Evolutionary conservation across 1,284 basidiomycete genomes (phyloP), one percentile per base, ranked within the genome.

Genomic region (Waitea zeae): DNA sequence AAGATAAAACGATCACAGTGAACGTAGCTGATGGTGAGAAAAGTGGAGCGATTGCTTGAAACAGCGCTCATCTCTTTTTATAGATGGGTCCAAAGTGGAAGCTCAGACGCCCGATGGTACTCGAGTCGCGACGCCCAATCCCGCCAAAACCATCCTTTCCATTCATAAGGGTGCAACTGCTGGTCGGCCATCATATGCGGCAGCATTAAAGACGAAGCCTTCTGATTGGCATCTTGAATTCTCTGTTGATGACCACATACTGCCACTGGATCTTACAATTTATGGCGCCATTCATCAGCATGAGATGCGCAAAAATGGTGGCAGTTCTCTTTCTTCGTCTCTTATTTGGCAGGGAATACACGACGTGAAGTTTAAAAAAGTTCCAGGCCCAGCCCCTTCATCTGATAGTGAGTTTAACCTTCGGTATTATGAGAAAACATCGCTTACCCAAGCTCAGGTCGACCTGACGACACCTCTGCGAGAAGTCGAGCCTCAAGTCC

Each of bases 201-300:
- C 89, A 1, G 92, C 90, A 3, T 63, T 96, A 41, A 96, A 93
- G 57, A 62, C 87, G 2, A 84, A 87, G 48, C 87, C 90, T 1
- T 72, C 69, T 15, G 92, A 98, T 48, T 99, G 90, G 88, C 92
- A 98, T 51, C 69, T 98, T 32, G 83, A 92, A 51, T 98, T 99
- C 53, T 80, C 72, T 13, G 80, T 97, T 67, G 86, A 88, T 45
- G 88, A 84, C 38, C 73, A 86, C 39, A 58, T 71, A 12, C 58
- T 98, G 17, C 76, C 79, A 0, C 58, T 93, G 40, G 82, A 90
- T 49, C 68, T 93, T 40, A 98, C 95, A 1, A 79, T 99, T 38
- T 98, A 95, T 48, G 92, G 92, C 3, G 92, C 89, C 0, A 80
- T 97, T 29, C 89, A 97, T 51, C 80, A 83, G 42, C 76, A 84